These are phyloP conservation scores for Starmerella vitae DNA, from an alignment of 805 yeast species.

Conservation along the genomic window DNA sequence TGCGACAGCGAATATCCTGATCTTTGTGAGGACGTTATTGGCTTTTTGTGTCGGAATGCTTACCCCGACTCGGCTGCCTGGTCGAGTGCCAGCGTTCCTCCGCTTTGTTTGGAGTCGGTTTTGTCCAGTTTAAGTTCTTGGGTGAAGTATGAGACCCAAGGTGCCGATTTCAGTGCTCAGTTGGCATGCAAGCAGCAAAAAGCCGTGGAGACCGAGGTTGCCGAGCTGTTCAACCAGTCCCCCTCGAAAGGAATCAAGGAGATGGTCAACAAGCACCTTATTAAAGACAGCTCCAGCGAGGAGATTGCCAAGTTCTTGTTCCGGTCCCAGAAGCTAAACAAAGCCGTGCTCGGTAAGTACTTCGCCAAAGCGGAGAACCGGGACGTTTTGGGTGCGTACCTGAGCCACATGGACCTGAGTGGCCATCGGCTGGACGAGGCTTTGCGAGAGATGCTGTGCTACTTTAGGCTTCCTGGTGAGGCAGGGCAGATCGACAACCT, in stretches of 20 bases:
- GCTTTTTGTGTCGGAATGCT: constrained; percentile 61
- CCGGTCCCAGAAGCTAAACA: constrained; percentile 71
- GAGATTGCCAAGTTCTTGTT: constrained; percentile 67
- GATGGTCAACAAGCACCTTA: constrained; percentile 52
- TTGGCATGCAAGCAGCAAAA: constrained; percentile 31
- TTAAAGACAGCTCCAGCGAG: constrained; percentile 33
- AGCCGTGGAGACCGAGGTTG: constrained; percentile 61
- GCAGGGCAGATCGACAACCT: constrained; percentile 92
- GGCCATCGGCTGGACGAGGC: constrained; percentile 87
- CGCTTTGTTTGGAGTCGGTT: constrained; percentile 81
- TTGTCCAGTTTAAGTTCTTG: constrained; percentile 44
- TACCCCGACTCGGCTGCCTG: constrained; percentile 70
- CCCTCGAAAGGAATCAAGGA: constrained; percentile 63
- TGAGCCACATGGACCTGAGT: constrained; percentile 58
- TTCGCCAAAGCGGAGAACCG: constrained; percentile 63
- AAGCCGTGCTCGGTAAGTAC: constrained; percentile 74
- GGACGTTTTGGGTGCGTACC: constrained; percentile 47
- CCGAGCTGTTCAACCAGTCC: constrained; percentile 60
- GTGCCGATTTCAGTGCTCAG: background rate
- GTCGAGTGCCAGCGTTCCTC: constrained; percentile 81
- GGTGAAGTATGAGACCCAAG: constrained; percentile 4
- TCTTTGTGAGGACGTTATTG: constrained; percentile 51
- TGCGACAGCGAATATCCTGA: constrained; percentile 83
- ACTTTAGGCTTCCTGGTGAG: constrained; percentile 92
- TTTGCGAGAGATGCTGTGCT: constrained; percentile 60